These are phyloP conservation scores for Boletus coccyginus DNA, from an alignment of 768 basidiomycete genomes.

Conservation along the genomic window DNA sequence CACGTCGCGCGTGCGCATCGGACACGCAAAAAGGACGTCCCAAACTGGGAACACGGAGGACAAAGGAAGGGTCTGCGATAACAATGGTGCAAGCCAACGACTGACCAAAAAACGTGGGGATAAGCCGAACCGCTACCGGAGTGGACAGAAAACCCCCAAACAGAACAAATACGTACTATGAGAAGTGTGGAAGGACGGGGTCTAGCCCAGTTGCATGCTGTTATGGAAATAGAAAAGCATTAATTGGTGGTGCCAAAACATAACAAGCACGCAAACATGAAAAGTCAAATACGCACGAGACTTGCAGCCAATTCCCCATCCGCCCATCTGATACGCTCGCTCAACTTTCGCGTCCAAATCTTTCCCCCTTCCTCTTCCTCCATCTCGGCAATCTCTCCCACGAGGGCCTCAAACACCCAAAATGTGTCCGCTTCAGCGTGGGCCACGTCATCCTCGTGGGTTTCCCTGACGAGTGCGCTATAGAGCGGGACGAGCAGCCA, in stretches of 20 bases:
- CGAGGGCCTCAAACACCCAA: constrained; percentile 75
- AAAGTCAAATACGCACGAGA: constrained; percentile 41
- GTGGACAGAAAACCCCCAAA: not conserved
- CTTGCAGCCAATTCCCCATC: constrained; percentile 59
- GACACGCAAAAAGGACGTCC: constrained; percentile 68
- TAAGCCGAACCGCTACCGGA: not conserved
- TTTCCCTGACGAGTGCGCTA: constrained; percentile 57
- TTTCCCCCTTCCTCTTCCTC: constrained; percentile 63
- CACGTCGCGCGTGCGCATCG: constrained; percentile 46
- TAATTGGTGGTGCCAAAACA: not conserved
- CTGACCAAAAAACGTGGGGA: constrained; percentile 33
- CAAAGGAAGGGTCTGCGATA: constrained; percentile 72
- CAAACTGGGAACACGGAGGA: constrained; percentile 57
- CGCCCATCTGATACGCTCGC: constrained; percentile 57
- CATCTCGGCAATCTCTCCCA: constrained; percentile 72
- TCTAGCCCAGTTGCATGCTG: constrained; percentile 66
- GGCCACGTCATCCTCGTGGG: constrained; percentile 54
- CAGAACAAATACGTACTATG: constrained; percentile 52
- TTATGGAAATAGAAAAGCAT: not conserved
- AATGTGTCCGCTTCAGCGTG: constrained; percentile 81
- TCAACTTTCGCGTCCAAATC: constrained; percentile 61
- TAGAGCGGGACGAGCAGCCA: constrained; percentile 72
- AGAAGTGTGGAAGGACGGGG: constrained; percentile 73
- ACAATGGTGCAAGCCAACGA: constrained; percentile 70
- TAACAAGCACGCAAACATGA: not conserved